Conservation (phyloP, 257 asterid species). For the Leptodermis oblonga region DNA sequence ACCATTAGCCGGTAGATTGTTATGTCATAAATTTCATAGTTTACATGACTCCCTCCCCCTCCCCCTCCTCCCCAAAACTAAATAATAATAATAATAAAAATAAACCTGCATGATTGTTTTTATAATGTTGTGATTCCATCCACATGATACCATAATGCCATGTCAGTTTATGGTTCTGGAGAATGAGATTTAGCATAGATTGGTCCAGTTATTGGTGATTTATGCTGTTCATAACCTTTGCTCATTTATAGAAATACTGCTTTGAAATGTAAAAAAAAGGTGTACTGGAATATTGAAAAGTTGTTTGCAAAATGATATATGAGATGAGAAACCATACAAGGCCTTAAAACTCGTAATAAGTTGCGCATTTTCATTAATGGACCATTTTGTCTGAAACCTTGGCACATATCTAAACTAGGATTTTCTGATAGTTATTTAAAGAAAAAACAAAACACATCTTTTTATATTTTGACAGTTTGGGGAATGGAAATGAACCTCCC, state of each 20-base stretch:
- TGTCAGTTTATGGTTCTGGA: background rate
- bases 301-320: background rate
- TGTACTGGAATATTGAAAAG: background rate
- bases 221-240: background rate
- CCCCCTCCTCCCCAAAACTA: too few relatives aligned
- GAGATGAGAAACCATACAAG: background rate
- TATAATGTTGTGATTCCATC: background rate
- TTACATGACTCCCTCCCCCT: too few relatives aligned
- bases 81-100: background rate
- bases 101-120: background rate
- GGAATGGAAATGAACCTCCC: too few relatives aligned
- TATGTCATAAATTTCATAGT: background rate
- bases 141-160: background rate
- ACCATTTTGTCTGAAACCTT: too few relatives aligned
- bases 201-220: background rate
- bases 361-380: background rate
- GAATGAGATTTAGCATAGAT: background rate
- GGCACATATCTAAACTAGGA: too few relatives aligned
- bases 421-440: too few relatives aligned
- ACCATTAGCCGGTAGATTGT: slow-evolving; percentile 74
- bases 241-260: background rate
- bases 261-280: too few relatives aligned
- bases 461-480: too few relatives aligned
- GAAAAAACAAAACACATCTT: too few relatives aligned
- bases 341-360: background rate